A percentile compares a stretch with the other conserved stretches of the same genome.
Evolutionary conservation across 164 flowering plant genomes (phyloP).

Genomic region (Protea cynaroides): DNA sequence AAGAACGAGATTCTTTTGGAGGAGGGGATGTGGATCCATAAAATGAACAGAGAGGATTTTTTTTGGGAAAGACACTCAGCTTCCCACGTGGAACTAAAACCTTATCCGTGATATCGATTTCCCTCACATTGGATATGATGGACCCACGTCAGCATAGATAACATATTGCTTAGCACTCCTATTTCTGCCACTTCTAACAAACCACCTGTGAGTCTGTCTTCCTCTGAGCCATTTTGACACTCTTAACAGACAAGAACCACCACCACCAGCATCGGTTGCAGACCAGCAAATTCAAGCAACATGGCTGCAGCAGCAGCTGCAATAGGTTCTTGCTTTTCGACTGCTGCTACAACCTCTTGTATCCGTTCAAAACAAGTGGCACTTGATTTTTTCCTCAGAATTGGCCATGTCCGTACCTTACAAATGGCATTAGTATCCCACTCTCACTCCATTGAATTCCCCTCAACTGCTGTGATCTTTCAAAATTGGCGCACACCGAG

Average conservation of each 20-base stretch:
- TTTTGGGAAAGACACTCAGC: no score
- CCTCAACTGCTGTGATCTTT: constrained; percentile 7
- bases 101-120: no score
- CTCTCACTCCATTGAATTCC: constrained; percentile 16
- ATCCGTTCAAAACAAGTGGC: constrained; percentile 20
- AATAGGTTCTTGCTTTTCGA: constrained; percentile 40
- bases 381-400: constrained; percentile 13
- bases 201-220: neutral
- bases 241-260: constrained; percentile 3
- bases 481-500: constrained; percentile 32
- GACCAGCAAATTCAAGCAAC: constrained; percentile 8
- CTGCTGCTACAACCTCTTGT: constrained; percentile 17
- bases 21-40: no score
- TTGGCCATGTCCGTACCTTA: constrained; percentile 13
- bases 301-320: constrained; percentile 45
- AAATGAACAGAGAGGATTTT: no score
- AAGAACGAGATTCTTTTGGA: no score
- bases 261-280: constrained; percentile 9
- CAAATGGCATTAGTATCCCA: constrained; percentile 21
- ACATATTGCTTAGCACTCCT: neutral
- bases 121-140: constrained; percentile 28
- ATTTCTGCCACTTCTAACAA: neutral
- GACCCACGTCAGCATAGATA: constrained; percentile 35
- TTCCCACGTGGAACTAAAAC: no score
- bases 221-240: neutral